phyloP scores from a whole-genome alignment of 257 asterid species.

The Cinchona pubescens region DNA sequence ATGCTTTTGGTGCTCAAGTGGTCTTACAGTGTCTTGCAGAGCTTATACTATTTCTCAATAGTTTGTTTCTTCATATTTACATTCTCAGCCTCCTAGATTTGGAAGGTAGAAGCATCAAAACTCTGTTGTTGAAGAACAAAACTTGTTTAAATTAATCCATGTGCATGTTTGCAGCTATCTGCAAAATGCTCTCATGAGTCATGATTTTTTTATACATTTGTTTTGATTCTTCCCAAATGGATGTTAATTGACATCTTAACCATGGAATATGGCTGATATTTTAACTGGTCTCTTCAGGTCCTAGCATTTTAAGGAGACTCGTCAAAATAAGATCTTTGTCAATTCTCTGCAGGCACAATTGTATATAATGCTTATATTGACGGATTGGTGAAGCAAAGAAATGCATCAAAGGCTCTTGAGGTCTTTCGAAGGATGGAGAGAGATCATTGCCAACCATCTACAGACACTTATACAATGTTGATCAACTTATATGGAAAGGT shows the following conservation, averaged over 20 bases:
- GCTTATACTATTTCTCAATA: background rate
- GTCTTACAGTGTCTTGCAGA: background rate
- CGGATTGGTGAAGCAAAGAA: slow-evolving; percentile 59
- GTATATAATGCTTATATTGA: slow-evolving; percentile 77
- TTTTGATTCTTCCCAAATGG: background rate
- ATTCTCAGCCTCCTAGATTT: background rate
- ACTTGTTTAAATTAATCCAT: background rate
- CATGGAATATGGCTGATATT: background rate
- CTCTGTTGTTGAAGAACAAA: background rate
- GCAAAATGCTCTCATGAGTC: background rate
- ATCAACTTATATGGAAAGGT: slow-evolving; percentile 90
- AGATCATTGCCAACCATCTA: slow-evolving; percentile 58
- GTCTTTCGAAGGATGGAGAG: slow-evolving; percentile 70
- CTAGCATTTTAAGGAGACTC: slow-evolving; percentile 7
- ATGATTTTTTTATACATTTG: background rate
- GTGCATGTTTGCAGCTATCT: background rate
- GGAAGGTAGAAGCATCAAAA: background rate
- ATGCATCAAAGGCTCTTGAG: slow-evolving; percentile 54
- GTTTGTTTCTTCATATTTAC: background rate
- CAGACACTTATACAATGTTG: slow-evolving; percentile 78
- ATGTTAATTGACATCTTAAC: background rate
- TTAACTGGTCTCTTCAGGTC: background rate
- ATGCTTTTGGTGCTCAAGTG: too few species aligned
- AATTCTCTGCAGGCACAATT: slow-evolving; percentile 46
- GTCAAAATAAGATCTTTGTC: slow-evolving; percentile 12